Base-by-base conservation (phyloP, 1,284 basidiomycete genomes). In the Thecaphora thlaspeos region DNA sequence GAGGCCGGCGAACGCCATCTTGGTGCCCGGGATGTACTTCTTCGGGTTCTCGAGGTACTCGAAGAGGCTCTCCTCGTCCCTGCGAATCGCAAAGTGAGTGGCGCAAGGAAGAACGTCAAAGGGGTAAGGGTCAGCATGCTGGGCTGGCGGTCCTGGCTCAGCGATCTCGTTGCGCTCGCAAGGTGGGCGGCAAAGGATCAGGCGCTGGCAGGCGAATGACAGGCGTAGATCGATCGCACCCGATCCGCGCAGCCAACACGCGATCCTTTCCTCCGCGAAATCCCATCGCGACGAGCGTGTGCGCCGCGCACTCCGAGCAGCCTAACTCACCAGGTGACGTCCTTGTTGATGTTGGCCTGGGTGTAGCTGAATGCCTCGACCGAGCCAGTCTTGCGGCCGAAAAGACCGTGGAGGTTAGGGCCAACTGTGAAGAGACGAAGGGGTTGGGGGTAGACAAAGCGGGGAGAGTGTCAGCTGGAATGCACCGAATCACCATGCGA, bases 271-370 rank as follows among this genome's bases (percentile, higher is more conserved):
- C n/a, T n/a, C n/a, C n/a, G n/a, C n/a, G n/a, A n/a, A n/a, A n/a
- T n/a, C n/a, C n/a, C n/a, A n/a, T n/a, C n/a, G n/a, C n/a, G n/a
- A n/a, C 26, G 26, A 28, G 26, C 26, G 11, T 28, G 26, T n/a
- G n/a, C n/a, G n/a, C 24, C 14, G 5, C 47, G 3, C 44, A 38
- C 21, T 56, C 69, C n/a, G n/a, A n/a, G n/a, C n/a, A n/a, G n/a
- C 7, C 26, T 7, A 5, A 34, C 32, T 46, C 30, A 76, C 84
- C 95, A 98, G 41, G 81, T 82, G 63, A 98, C 83, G 55, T 87
- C 92, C 84, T 95, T 96, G 85, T 90, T 95, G 63, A 94, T 82
- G 82, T 98, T 98, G 77, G 94, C 94, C 57, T 90, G 86, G 49
- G 93, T 94, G 84, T 95, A 97, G 14, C 87, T 87, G 86, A 84